Conservation (phyloP, 2,329 filamentous ascomycete genomes). For the Aschersonia sp. region DNA sequence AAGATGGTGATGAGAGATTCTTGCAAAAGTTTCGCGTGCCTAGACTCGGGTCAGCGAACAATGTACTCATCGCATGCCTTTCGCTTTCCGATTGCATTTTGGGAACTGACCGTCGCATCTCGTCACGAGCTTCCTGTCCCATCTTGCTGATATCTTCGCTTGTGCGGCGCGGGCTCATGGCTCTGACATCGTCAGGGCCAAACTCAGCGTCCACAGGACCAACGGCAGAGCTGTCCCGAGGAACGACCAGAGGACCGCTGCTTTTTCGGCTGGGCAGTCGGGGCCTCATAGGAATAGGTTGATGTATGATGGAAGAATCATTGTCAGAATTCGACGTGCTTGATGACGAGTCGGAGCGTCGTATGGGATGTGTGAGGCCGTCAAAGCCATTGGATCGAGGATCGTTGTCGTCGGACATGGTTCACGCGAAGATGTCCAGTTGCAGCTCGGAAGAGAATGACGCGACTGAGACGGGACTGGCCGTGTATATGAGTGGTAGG, state of each 20-base stretch:
- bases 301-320: constrained; percentile 34
- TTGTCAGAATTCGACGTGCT: constrained; percentile 23
- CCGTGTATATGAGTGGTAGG: background rate
- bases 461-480: background rate
- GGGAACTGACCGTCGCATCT: constrained; percentile 40
- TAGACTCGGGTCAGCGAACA: constrained; percentile 19
- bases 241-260: constrained; percentile 71
- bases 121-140: constrained; percentile 64
- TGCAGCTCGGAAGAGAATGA: too few relatives aligned
- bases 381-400: constrained; percentile 9
- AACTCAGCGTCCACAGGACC: constrained; percentile 62
- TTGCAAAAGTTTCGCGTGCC: constrained; percentile 80
- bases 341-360: constrained; percentile 21
- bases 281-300: constrained; percentile 44
- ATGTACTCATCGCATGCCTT: too few relatives aligned
- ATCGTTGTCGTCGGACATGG: constrained; percentile 11
- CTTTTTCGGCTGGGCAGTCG: constrained; percentile 60
- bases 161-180: constrained; percentile 87
- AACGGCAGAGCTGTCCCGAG: constrained; percentile 59
- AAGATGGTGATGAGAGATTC: constrained; percentile 81
- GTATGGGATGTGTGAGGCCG: constrained; percentile 17
- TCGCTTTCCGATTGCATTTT: background rate
- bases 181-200: constrained; percentile 75
- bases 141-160: constrained; percentile 83
- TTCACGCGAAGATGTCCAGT: background rate